Conservation (phyloP, 1,284 basidiomycete genomes). For the Retiboletus flavoniger region DNA sequence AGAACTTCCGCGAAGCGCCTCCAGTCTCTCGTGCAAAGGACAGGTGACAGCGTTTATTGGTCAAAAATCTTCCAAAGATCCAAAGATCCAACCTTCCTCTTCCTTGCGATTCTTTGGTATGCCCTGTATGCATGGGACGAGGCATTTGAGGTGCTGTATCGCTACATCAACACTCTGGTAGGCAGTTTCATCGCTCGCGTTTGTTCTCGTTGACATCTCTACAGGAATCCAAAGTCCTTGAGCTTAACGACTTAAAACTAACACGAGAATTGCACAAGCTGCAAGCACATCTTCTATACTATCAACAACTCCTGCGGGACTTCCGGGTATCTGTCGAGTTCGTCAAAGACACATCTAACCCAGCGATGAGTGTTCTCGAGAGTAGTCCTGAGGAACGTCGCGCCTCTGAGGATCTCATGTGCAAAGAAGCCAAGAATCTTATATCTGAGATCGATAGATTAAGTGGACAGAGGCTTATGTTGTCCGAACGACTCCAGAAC, state of each 20-base stretch:
- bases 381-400: constrained; percentile 10
- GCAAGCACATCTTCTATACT: constrained; percentile 54
- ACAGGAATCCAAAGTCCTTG: constrained; percentile 47
- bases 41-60: constrained; percentile 51
- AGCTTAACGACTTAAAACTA: constrained; percentile 36
- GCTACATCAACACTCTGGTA: constrained; percentile 48
- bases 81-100: constrained; percentile 52
- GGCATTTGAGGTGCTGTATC: constrained; percentile 48
- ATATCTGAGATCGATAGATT: constrained; percentile 47
- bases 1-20: constrained; percentile 37
- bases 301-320: constrained; percentile 51
- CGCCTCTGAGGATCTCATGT: constrained; percentile 33
- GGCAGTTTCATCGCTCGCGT: constrained; percentile 4
- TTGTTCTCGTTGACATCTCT: background rate
- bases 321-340: constrained; percentile 51
- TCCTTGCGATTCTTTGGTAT: constrained; percentile 56
- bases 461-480: constrained; percentile 42
- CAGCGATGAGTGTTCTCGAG: constrained; percentile 36
- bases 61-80: constrained; percentile 47
- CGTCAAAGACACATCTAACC: constrained; percentile 45
- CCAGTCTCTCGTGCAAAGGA: constrained; percentile 36
- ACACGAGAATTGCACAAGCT: constrained; percentile 52
- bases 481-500: constrained; percentile 49
- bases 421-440: constrained; percentile 44
- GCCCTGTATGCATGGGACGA: constrained; percentile 60